Evolutionary conservation across 352 stramenopile species (phyloP), one percentile per base, ranked within the genome.

Genomic region (Globisporangium splendens): DNA sequence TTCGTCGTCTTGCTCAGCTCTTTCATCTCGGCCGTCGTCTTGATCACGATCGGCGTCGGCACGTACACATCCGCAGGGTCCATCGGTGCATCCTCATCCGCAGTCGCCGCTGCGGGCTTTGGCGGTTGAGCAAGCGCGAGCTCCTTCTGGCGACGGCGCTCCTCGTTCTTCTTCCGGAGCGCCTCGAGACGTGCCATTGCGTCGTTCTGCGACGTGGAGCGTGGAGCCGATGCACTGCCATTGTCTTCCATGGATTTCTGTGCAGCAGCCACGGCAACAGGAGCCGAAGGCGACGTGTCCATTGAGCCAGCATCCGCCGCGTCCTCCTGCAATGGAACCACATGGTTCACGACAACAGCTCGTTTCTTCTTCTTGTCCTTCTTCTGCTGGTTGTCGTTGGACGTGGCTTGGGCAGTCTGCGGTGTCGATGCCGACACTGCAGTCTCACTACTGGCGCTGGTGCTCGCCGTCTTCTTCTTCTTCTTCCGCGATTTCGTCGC

Each of bases 121-220:
- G 41, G 39, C 22, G 61, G 8, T 42, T 73, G 39, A 18, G 59
- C 43, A 50, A 58, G 28, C 53, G 50, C 56, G 3, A 74, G 56
- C 38, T 74, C 71, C 5, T 72, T 73, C 33, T 79, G 63, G 18
- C 65, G 72, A n/a, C 85, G 83, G 39, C 79, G 82, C 55, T 79
- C 75, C 59, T 91, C 80, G 65, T 95, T 95, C 54, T 95, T 93
- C 50, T 74, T 73, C 3, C 79, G 78, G n/a, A 95, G 56, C 17
- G 73, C 81, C 39, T 81, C 75, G 20, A 95, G 62, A 38, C 79
- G 78, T 6, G 66, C 68, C 79, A 94, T 89, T 13, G 82, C 79
- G 12, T 79, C 73, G 38, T 71, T 89, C 62, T 93, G 81, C 0
- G 83, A 93, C 28, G 63, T 75, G 15, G 60, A 35, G 12, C 55